Evolutionary conservation across 2,329 filamentous ascomycete species (phyloP).

Genomic region (Diaporthe citriasiana): DNA sequence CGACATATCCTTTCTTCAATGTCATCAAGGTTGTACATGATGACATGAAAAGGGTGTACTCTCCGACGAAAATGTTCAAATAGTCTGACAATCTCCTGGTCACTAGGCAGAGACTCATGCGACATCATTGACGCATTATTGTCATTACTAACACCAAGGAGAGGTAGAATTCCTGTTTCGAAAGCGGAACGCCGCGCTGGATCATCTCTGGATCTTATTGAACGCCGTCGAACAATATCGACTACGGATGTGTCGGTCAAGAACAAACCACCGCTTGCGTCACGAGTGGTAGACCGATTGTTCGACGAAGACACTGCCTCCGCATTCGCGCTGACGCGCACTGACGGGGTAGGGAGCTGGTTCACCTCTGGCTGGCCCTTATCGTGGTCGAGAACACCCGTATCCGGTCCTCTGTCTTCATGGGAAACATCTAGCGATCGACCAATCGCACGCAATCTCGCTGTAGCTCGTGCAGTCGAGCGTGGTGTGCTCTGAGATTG

Average conservation of each 20-base stretch:
- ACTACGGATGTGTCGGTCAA: slow-evolving; percentile 15
- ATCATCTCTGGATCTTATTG: background rate
- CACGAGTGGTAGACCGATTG: background rate
- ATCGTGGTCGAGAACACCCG: background rate
- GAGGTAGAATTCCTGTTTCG: slow-evolving; percentile 17
- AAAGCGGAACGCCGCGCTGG: slow-evolving; percentile 7
- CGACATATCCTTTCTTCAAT: slow-evolving; percentile 15
- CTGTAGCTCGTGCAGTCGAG: background rate
- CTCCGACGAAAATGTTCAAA: slow-evolving; percentile 13
- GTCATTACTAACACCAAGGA: slow-evolving; percentile 16
- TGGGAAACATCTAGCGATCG: background rate
- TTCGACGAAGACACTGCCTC: background rate
- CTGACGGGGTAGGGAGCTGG: background rate
- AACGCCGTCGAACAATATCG: background rate
- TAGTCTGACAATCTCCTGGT: slow-evolving; percentile 17
- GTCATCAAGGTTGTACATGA: slow-evolving; percentile 21
- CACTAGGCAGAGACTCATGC: slow-evolving; percentile 8
- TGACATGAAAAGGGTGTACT: slow-evolving; percentile 27
- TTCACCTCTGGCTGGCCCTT: background rate
- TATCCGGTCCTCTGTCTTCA: background rate
- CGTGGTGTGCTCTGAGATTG: background rate
- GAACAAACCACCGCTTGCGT: background rate
- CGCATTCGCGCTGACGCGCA: background rate
- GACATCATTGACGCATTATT: background rate
- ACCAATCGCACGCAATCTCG: background rate